Base-by-base conservation (phyloP, 345 rosid species). In the Syzygium oleosum region DNA sequence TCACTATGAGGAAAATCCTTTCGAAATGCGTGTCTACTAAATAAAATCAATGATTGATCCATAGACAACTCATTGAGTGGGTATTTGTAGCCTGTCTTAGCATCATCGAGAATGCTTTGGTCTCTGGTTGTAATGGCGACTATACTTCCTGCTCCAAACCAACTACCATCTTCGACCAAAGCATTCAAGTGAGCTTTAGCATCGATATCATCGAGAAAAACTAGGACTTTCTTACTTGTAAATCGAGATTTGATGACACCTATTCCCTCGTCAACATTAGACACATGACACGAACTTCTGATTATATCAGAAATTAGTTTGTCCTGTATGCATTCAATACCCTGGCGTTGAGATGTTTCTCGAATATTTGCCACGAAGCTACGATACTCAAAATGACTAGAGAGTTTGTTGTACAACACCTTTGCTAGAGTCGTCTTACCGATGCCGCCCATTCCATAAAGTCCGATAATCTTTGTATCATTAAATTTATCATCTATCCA, bases 311-410 rank as follows among this genome's bases (percentile, higher is more conserved):
- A 59, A 5, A 59, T 59, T 14, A 59, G 65, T 7, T 59, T 15
- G 14, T 59, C 27, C 27, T 59, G 65, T 27, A 25, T 15, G 16
- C 29, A 59, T 59, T 27, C 11, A 59, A 59, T 27, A 12, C 65
- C 65, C 16, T 12, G 2, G 0, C 3, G 7, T 0, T 11, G 29
- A 12, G 2, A 59, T 27, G 29, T 59, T 59, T 59, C 65, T 1
- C 31, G 65, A 0, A 12, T 5, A 59, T 59, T 1, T 59, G 29
- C 31, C 15, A 59, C 0, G 2, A 59, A 59, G 16, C 11, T 27
- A 0, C 0, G 65, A 59, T 59, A 12, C 15, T 59, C 65, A 1
- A 27, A 59, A 0, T 59, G 31, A 27, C 1, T 0, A 1, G 8
- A 56, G 12, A 56, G 61, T n/a, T 23, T 56, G 14, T 23, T 56